Base-by-base conservation (phyloP, 2,329 filamentous ascomycete genomes). In the Phyllosticta capitalensis region DNA sequence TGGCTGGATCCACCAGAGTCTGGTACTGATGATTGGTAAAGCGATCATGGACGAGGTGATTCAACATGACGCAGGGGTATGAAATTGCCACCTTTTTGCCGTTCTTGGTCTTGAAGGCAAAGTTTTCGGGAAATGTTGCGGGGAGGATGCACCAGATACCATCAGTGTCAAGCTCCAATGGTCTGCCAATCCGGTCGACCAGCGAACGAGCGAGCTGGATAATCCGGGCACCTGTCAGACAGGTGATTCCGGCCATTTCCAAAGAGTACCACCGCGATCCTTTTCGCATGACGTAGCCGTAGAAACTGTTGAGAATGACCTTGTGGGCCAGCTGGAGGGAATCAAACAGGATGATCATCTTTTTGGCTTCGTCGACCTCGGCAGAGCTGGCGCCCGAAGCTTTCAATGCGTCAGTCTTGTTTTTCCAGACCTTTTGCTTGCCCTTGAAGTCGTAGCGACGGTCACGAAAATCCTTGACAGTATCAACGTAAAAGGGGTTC, bases 121-220 rank as follows among this genome's bases (percentile, higher is more conserved):
- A 96, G 73, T 99, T 96, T 69, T 99, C 94, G 0, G 94, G 94
- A 67, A 99, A 99, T 0, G 90, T 94, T 0, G 90, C 92, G 0
- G 94, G 94, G 66, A 99, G 81, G 83, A 99, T 99, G 75, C 94
- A 99, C 95, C 94, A 99, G 68, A 99, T 99, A 83, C 95, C 94
- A 70, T 99, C 94, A 2, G 94, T 99, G 72, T 99, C 94, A 54
- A 99, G 80, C 72, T 99, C 94, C 56, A 99, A 79, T 0, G 94
- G 94, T 60, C 94, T 83, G 22, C 94, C 94, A 45, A 99, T 89
- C 7, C 94, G 84, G 71, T 99, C 94, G 3, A 99, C 92, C 1
- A 99, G 82, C 67, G 94, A 87, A 68, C 92, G 85, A 19, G 94
- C 95, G 82, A 99, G 85, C 69, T 99, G 94, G 71, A 99, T 99